These are phyloP conservation scores for Leptodermis oblonga DNA, from an alignment of 257 asterid genomes.

Conservation along the genomic window DNA sequence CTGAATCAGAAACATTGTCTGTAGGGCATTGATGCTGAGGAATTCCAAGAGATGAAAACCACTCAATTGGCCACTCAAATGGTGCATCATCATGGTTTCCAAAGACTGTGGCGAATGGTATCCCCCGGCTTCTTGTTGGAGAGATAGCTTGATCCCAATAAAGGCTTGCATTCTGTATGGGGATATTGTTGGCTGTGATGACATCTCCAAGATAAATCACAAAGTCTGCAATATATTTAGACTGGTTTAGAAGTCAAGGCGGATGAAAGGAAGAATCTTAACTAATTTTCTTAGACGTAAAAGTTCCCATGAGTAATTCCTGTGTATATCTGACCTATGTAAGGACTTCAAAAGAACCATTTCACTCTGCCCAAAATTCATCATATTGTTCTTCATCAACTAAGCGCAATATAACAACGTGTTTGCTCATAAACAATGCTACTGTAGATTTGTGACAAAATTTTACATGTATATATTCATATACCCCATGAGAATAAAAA, in stretches of 20 bases:
- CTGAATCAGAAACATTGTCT: slow-evolving; percentile 28
- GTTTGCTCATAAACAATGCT: neutral
- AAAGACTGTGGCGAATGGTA: slow-evolving; percentile 74
- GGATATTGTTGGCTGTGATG: slow-evolving; percentile 75
- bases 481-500: neutral
- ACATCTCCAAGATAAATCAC: slow-evolving; percentile 90
- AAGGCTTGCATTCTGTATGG: slow-evolving; percentile 57
- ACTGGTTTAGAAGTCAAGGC: neutral
- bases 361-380: neutral
- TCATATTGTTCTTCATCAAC: neutral
- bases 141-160: slow-evolving; percentile 86
- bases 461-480: neutral
- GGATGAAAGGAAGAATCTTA: neutral
- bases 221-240: slow-evolving; percentile 45
- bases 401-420: neutral
- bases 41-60: slow-evolving; percentile 72
- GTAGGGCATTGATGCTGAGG: slow-evolving; percentile 50
- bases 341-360: neutral
- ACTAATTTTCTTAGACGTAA: neutral
- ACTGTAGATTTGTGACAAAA: neutral
- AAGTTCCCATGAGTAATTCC: neutral
- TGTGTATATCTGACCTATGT: neutral
- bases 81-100: slow-evolving; percentile 94
- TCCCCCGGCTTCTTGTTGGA: slow-evolving; percentile 58
- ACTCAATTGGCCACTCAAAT: slow-evolving; percentile 88